These are phyloP conservation scores for Penicillium sp. DNA, from an alignment of 2,329 filamentous ascomycete species.

Conservation along the genomic window DNA sequence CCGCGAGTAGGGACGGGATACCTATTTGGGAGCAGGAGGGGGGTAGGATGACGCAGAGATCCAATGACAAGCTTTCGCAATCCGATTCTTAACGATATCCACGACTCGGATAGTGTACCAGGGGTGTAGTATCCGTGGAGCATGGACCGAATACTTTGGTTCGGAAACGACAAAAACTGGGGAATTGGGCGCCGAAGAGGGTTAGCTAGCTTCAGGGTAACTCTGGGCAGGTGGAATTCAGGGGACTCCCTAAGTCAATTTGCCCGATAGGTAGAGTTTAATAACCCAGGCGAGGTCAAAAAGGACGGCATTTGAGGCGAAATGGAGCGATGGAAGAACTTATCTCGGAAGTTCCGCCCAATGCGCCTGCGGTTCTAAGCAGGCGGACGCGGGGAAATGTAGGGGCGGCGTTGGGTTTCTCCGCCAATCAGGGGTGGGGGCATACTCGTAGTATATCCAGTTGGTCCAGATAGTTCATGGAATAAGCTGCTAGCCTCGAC, in stretches of 20 bases:
- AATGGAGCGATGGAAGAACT: constrained; percentile 16
- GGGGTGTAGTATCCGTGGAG: neutral
- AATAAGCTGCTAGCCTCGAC: no score
- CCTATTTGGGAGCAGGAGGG: neutral
- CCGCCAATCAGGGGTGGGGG: constrained; percentile 31
- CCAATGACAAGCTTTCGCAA: neutral
- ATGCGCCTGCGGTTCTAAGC: constrained; percentile 11
- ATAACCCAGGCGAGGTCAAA: neutral
- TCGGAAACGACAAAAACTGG: neutral
- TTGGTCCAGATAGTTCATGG: no score
- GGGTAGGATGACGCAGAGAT: neutral
- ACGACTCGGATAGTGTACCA: neutral
- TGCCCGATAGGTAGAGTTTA: constrained; percentile 11
- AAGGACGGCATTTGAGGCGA: constrained; percentile 8
- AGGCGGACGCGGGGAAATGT: constrained; percentile 21
- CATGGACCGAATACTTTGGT: neutral
- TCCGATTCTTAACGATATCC: neutral
- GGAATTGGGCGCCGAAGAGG: constrained; percentile 1
- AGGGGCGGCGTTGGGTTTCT: constrained; percentile 27
- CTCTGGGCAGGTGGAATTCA: neutral
- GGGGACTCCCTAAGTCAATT: neutral
- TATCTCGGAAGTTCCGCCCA: constrained; percentile 2
- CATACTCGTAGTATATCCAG: no score
- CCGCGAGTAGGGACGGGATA: neutral
- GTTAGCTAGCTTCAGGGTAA: constrained; percentile 7